These are phyloP conservation scores for Macadamia integrifolia DNA, from an alignment of 164 flowering plant genomes.

Conservation along the genomic window DNA sequence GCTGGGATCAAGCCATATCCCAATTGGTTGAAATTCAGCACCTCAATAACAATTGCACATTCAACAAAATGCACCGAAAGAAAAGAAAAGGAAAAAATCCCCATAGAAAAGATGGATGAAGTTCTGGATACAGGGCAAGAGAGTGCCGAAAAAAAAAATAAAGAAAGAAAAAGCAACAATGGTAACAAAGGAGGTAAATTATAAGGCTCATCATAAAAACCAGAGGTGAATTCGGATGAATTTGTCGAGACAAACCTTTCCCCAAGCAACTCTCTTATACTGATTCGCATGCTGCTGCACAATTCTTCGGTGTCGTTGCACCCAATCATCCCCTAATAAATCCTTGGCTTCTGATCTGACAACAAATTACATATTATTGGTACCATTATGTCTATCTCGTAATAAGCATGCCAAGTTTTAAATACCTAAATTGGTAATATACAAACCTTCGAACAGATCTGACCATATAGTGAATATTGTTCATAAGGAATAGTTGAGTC, in stretches of 20 bases:
- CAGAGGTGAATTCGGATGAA: not conserved
- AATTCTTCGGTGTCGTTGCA: constrained; percentile 86
- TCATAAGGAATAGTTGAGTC: constrained; percentile 89
- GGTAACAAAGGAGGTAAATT: no score
- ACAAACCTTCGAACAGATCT: constrained; percentile 92
- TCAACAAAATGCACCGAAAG: not conserved
- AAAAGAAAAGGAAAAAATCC: not conserved
- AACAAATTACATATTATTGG: not conserved
- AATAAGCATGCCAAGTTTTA: not conserved
- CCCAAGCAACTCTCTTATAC: constrained; percentile 89
- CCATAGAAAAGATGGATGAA: not conserved
- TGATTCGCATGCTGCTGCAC: constrained; percentile 99
- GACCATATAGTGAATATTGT: constrained; percentile 90
- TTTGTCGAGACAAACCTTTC: constrained; percentile 49
- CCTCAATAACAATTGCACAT: not conserved
- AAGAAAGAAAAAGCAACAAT: no score
- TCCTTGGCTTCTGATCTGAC: constrained; percentile 96
- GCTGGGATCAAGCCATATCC: not conserved
- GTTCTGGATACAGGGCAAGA: not conserved
- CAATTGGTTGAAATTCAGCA: not conserved
- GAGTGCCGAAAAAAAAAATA: no score
- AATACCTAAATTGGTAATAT: not conserved
- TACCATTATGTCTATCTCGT: not conserved
- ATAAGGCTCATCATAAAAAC: not conserved
- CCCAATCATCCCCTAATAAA: constrained; percentile 97